These are phyloP conservation scores for Candolleomyces efflorescens DNA, from an alignment of 768 basidiomycete genomes.

Conservation along the genomic window DNA sequence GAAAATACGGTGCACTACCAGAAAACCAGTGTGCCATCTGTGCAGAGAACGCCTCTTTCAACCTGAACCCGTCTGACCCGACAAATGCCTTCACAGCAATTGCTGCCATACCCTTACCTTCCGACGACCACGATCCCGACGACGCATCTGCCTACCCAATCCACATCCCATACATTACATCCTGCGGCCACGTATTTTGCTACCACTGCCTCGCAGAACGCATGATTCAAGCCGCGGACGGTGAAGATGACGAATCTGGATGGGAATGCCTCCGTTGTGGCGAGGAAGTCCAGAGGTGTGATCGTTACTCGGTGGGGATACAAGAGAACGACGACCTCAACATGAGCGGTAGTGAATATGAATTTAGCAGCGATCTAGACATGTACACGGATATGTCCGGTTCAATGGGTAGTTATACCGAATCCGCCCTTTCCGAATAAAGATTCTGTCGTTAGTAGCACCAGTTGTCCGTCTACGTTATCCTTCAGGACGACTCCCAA, in stretches of 20 bases:
- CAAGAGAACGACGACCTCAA: conserved; percentile 28
- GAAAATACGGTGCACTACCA: conserved; percentile 69
- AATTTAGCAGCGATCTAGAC: conserved; percentile 53
- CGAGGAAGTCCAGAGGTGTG: conserved; percentile 57
- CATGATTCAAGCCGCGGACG: conserved; percentile 70
- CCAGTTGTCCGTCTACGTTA: too few species aligned
- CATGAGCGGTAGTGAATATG: conserved; percentile 49
- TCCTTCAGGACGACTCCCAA: too few species aligned
- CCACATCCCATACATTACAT: conserved; percentile 77
- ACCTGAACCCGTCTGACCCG: conserved; percentile 51
- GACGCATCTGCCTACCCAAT: conserved; percentile 62
- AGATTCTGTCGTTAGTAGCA: neutral
- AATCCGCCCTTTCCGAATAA: conserved; percentile 39
- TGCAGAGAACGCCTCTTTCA: conserved; percentile 66
- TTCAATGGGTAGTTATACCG: conserved; percentile 50
- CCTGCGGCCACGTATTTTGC: conserved; percentile 86
- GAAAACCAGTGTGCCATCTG: conserved; percentile 88
- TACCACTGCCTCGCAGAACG: conserved; percentile 89
- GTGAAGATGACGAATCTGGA: conserved; percentile 46
- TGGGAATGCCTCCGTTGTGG: conserved; percentile 89
- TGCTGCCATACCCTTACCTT: conserved; percentile 16
- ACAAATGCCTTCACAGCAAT: conserved; percentile 44
- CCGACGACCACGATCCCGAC: conserved; percentile 13
- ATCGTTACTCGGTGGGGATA: conserved; percentile 49
- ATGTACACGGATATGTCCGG: conserved; percentile 53